Percentiles rank a stretch among this genome's conserved stretches.
Evolutionary conservation across 2,329 filamentous ascomycete species (phyloP).

Genomic region (Alternaria consortialis): DNA sequence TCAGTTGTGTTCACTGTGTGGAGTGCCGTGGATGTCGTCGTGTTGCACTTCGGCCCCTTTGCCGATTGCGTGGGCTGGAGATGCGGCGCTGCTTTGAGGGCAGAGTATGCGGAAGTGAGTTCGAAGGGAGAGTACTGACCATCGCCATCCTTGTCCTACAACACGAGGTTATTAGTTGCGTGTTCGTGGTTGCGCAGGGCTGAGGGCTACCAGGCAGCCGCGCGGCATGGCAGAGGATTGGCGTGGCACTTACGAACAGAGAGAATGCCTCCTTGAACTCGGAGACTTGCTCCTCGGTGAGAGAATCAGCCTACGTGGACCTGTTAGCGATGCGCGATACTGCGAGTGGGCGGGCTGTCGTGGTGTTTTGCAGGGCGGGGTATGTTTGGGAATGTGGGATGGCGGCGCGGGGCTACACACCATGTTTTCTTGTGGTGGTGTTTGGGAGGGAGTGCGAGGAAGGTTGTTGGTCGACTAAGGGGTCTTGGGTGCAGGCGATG

Average conservation of each 20-base stretch:
- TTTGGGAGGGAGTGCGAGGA: neutral
- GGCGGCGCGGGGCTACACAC: slow-evolving; percentile 47
- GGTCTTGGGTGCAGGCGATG: slow-evolving; percentile 6
- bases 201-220: slow-evolving; percentile 37
- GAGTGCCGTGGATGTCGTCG: neutral
- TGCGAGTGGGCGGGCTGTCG: slow-evolving; percentile 24
- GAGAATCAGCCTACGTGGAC: slow-evolving; percentile 81
- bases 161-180: slow-evolving; percentile 35
- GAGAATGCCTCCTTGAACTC: slow-evolving; percentile 99
- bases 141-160: slow-evolving; percentile 68
- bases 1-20: slow-evolving; percentile 30
- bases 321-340: slow-evolving; percentile 35
- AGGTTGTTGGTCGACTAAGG: neutral
- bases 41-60: neutral
- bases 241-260: slow-evolving; percentile 83
- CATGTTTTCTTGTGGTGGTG: slow-evolving; percentile 42
- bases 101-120: slow-evolving; percentile 3
- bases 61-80: neutral
- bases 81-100: neutral
- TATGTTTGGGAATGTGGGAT: slow-evolving; percentile 33
- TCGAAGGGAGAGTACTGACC: slow-evolving; percentile 51
- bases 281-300: slow-evolving; percentile 99
- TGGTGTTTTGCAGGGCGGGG: slow-evolving; percentile 50
- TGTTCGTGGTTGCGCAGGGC: slow-evolving; percentile 5
- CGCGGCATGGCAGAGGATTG: slow-evolving; percentile 9